A percentile compares a stretch with the other conserved stretches of the same genome.
Conservation (phyloP, 1,284 basidiomycete genomes). For the Fomitopsis pinicola region DNA sequence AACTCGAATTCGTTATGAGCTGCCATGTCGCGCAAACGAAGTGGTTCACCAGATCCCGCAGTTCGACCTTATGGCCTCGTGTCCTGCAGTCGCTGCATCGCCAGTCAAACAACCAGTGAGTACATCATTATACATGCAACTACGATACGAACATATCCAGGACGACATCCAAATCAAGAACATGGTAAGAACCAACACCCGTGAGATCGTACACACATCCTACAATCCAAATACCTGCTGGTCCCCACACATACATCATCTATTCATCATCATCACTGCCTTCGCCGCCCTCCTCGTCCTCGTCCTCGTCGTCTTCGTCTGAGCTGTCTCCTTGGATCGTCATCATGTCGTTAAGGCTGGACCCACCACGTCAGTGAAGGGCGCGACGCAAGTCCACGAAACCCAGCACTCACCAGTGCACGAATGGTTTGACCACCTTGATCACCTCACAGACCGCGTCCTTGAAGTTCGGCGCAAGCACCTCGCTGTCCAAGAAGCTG, state of each 20-base stretch:
- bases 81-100: background rate
- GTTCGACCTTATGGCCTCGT: too few relatives aligned
- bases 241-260: background rate
- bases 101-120: background rate
- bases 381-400: too few relatives aligned
- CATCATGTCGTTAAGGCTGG: slow-evolving; percentile 69
- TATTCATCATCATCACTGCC: slow-evolving; percentile 6
- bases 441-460: slow-evolving; percentile 55
- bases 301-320: slow-evolving; percentile 21
- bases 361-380: background rate
- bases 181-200: background rate
- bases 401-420: slow-evolving; percentile 63
- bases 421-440: slow-evolving; percentile 65
- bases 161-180: background rate
- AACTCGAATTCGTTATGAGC: too few relatives aligned
- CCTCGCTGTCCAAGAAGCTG: slow-evolving; percentile 78
- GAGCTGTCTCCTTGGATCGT: slow-evolving; percentile 40
- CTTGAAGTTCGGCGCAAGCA: slow-evolving; percentile 63
- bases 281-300: slow-evolving; percentile 7
- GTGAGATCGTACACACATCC: background rate
- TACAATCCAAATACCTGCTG: background rate
- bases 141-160: background rate
- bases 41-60: too few relatives aligned
- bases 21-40: too few relatives aligned
- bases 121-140: background rate